A percentile compares a stretch with the other conserved stretches of the same genome.
These are phyloP conservation scores for Trichosporon sp. DNA, from an alignment of 1,284 basidiomycete species.

Conservation along the genomic window DNA sequence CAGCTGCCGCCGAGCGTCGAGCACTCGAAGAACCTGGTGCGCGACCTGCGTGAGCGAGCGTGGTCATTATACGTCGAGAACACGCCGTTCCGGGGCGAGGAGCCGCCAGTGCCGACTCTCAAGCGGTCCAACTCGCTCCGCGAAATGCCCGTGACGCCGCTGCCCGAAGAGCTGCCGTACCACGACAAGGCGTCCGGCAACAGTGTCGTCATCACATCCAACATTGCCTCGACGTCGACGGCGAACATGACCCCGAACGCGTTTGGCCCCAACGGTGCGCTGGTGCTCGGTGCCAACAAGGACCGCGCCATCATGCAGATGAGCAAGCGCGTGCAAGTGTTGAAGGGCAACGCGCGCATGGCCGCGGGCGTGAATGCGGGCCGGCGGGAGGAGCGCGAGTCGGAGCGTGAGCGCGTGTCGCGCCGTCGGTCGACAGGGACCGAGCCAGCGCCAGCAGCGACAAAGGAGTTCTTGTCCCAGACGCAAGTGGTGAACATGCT, in stretches of 20 bases:
- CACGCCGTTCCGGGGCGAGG: conserved; percentile 43
- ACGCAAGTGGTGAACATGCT: conserved; percentile 51
- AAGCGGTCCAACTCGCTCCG: conserved; percentile 45
- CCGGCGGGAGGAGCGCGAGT: neutral
- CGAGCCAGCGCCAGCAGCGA: conserved; percentile 17
- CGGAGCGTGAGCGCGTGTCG: neutral
- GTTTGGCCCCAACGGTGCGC: conserved; percentile 30
- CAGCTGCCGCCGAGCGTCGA: conserved; percentile 33
- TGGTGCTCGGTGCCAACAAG: conserved; percentile 41
- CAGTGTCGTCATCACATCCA: conserved; percentile 87
- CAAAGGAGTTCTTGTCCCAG: conserved; percentile 47
- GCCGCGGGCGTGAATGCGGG: conserved; percentile 28
- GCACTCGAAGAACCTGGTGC: conserved; percentile 25
- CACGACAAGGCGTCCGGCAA: conserved; percentile 88
- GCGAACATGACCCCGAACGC: conserved; percentile 44
- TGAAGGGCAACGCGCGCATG: conserved; percentile 53
- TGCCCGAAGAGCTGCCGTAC: conserved; percentile 47
- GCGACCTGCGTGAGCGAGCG: conserved; percentile 48
- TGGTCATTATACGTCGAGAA: conserved; percentile 49
- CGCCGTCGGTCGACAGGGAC: conserved; percentile 32
- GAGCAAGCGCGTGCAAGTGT: conserved; percentile 55
- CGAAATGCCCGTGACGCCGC: conserved; percentile 38
- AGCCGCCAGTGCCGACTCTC: conserved; percentile 39
- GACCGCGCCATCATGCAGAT: conserved; percentile 54
- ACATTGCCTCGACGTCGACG: conserved; percentile 79